phyloP scores from a whole-genome alignment of 768 basidiomycete species.

The Russula olivacea region DNA sequence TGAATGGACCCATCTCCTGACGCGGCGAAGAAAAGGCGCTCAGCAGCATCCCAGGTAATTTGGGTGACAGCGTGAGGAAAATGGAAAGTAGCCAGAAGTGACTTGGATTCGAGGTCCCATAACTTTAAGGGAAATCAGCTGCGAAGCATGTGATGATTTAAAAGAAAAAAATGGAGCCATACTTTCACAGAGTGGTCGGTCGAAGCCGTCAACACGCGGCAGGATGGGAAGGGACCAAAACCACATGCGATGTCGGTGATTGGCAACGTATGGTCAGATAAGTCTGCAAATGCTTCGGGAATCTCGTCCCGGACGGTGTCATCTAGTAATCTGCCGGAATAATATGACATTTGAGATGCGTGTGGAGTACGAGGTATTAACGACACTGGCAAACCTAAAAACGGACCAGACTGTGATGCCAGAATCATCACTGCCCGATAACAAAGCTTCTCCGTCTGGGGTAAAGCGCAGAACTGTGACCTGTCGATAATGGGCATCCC shows the following conservation, averaged over 20 bases:
- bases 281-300: conserved; percentile 67
- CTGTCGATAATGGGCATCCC: conserved; percentile 94
- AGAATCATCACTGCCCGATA: conserved; percentile 90
- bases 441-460: conserved; percentile 66
- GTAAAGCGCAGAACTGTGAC: conserved; percentile 82
- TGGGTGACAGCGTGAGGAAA: conserved; percentile 72
- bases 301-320: conserved; percentile 68
- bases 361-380: conserved; percentile 12
- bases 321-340: conserved; percentile 57
- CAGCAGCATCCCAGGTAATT: conserved; percentile 75
- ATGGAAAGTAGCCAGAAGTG: conserved; percentile 79
- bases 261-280: conserved; percentile 90
- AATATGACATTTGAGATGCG: background rate
- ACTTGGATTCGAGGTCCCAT: conserved; percentile 72
- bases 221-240: conserved; percentile 69
- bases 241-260: conserved; percentile 80
- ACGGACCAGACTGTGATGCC: conserved; percentile 85
- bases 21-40: conserved; percentile 85
- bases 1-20: conserved; percentile 70
- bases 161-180: conserved; percentile 24
- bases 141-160: background rate
- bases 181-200: conserved; percentile 92
- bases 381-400: conserved; percentile 54
- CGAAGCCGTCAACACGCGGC: conserved; percentile 73
- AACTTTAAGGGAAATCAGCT: conserved; percentile 41